Percentiles rank a stretch among this genome's conserved stretches.
Conservation (phyloP, 148 eudicot genomes). For the Nepenthes gracilis region DNA sequence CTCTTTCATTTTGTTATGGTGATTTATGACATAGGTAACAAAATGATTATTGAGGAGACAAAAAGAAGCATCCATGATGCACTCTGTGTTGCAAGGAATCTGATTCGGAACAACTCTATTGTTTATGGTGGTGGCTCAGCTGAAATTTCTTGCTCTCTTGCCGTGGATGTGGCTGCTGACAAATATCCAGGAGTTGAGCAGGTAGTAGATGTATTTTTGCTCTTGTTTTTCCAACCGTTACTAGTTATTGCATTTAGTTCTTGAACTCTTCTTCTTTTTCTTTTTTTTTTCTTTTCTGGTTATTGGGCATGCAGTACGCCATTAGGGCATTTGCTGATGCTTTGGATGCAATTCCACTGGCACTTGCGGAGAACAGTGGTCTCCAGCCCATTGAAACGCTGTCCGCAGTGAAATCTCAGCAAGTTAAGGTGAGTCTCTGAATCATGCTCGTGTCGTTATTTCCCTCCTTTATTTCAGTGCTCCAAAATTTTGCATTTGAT, state of each 20-base stretch:
- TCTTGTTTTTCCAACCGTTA: too few species aligned
- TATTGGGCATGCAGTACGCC: constrained; percentile 59
- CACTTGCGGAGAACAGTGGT: constrained; percentile 96
- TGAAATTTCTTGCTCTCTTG: constrained; percentile 82
- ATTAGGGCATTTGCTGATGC: constrained; percentile 97
- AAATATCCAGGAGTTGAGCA: constrained; percentile 90
- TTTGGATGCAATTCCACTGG: constrained; percentile 91
- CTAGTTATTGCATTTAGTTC: background rate
- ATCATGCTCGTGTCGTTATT: background rate
- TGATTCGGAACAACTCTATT: constrained; percentile 81
- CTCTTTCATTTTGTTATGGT: background rate
- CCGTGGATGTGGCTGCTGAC: constrained; percentile 92
- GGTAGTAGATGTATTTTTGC: constrained; percentile 18
- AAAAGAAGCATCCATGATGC: constrained; percentile 93
- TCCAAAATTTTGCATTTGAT: too few species aligned
- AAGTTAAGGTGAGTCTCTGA: constrained; percentile 53
- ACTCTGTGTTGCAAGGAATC: constrained; percentile 83
- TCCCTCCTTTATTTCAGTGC: background rate
- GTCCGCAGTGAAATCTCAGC: constrained; percentile 90
- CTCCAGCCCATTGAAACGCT: constrained; percentile 93
- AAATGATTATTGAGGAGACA: constrained; percentile 98
- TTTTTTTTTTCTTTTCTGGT: background rate
- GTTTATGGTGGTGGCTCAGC: constrained; percentile 94
- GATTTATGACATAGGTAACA: constrained; percentile 49
- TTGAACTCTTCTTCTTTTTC: background rate